These are phyloP conservation scores for Eucalyptus lansdowneana DNA, from an alignment of 345 rosid genomes.

Conservation along the genomic window DNA sequence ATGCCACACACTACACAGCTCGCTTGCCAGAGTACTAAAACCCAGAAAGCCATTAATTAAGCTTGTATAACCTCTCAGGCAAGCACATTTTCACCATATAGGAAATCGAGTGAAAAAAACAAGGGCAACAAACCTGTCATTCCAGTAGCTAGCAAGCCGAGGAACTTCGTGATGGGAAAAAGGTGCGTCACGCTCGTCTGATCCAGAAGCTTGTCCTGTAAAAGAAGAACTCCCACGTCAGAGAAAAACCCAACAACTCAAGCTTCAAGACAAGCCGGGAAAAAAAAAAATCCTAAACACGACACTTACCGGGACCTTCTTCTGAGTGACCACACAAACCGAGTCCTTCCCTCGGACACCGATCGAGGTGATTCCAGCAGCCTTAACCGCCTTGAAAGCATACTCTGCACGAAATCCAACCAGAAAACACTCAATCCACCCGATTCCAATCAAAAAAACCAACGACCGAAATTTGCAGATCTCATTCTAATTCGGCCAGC, in stretches of 20 bases:
- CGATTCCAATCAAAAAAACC: background rate
- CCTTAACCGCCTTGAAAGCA: slow-evolving; percentile 97
- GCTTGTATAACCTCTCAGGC: background rate
- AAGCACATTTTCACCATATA: background rate
- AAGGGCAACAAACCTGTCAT: slow-evolving; percentile 53
- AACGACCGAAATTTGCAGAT: background rate
- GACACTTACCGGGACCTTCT: slow-evolving; percentile 89
- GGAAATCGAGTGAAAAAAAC: background rate
- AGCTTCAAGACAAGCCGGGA: background rate
- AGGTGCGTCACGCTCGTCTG: slow-evolving; percentile 90
- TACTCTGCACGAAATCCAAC: slow-evolving; percentile 36
- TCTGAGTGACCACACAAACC: slow-evolving; percentile 93
- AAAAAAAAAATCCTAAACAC: background rate
- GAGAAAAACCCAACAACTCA: background rate
- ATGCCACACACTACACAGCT: background rate
- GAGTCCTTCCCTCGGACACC: slow-evolving; percentile 96
- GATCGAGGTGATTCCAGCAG: slow-evolving; percentile 89
- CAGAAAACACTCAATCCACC: background rate
- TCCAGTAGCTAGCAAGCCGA: slow-evolving; percentile 94
- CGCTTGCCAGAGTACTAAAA: background rate
- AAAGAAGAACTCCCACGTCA: background rate
- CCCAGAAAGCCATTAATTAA: background rate
- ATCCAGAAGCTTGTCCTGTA: slow-evolving; percentile 98
- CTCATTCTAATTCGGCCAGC: background rate
- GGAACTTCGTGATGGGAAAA: slow-evolving; percentile 81